These are phyloP conservation scores for Cornus suecica DNA, from an alignment of 148 eudicot species.

Conservation along the genomic window DNA sequence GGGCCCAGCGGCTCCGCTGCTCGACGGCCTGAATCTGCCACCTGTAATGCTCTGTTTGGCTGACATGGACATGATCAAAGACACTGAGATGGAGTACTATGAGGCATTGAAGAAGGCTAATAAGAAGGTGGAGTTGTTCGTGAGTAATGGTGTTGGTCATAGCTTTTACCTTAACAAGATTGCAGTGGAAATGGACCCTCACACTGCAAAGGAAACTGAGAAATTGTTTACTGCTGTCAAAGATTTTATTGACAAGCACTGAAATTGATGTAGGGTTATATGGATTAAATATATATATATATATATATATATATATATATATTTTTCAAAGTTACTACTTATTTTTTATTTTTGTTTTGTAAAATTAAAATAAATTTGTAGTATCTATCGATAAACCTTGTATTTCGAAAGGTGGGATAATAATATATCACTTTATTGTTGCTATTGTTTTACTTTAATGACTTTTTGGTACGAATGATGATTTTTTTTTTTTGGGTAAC, in stretches of 20 bases:
- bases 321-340: too few species aligned
- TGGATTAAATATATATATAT: too few species aligned
- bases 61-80: constrained; percentile 49
- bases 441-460: too few species aligned
- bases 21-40: constrained; percentile 38
- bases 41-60: constrained; percentile 58
- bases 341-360: too few species aligned
- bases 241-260: constrained; percentile 43
- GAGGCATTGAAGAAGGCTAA: constrained; percentile 56
- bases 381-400: too few species aligned
- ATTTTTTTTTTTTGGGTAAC: too few species aligned
- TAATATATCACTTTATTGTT: too few species aligned
- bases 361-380: too few species aligned
- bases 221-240: constrained; percentile 32
- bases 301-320: too few species aligned
- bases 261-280: too few species aligned
- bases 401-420: too few species aligned
- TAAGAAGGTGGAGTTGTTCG: constrained; percentile 43
- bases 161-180: constrained; percentile 60
- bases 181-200: constrained; percentile 50
- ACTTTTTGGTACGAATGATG: too few species aligned
- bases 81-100: constrained; percentile 61
- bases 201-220: constrained; percentile 29
- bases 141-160: constrained; percentile 48
- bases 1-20: constrained; percentile 48